These are phyloP conservation scores for Cyclotella sp. DNA, from an alignment of 108 stramenopile species.

Conservation along the genomic window DNA sequence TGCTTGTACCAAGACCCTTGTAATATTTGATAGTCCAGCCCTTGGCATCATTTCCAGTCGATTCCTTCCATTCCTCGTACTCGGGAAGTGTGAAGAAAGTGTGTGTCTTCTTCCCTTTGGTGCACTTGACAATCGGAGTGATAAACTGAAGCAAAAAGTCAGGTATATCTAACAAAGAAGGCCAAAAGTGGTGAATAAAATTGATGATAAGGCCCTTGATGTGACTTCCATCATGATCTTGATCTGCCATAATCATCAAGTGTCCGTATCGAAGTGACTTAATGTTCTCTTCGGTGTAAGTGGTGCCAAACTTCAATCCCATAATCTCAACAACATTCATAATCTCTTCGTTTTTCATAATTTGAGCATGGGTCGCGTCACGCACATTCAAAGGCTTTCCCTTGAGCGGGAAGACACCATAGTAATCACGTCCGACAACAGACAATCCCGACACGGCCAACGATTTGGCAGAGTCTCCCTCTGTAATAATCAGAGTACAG, in stretches of 20 bases:
- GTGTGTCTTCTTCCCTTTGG: constrained; percentile 83
- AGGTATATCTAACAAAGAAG: constrained; percentile 91
- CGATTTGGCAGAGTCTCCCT: constrained; percentile 97
- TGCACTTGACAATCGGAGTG: constrained; percentile 99
- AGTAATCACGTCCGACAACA: constrained; percentile 91
- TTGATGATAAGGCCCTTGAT: constrained; percentile 99
- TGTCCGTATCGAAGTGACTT: constrained; percentile 96
- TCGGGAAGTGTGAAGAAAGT: constrained; percentile 96
- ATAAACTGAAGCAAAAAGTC: constrained; percentile 99
- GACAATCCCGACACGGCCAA: constrained; percentile 93
- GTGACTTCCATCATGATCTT: constrained; percentile 99
- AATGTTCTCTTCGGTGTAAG: constrained; percentile 88
- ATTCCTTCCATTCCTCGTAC: constrained; percentile 93
- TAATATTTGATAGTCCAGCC: constrained; percentile 98
- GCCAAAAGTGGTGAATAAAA: constrained; percentile 97
- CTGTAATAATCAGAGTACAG: constrained; percentile 96
- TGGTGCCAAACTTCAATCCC: constrained; percentile 93
- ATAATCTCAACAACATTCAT: constrained; percentile 97
- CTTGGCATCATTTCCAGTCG: constrained; percentile 88
- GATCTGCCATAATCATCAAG: constrained; percentile 99
- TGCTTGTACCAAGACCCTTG: constrained; percentile 99
- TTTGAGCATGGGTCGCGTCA: constrained; percentile 82
- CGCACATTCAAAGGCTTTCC: constrained; percentile 98
- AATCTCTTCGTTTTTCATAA: constrained; percentile 97
- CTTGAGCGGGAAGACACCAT: constrained; percentile 95